phyloP scores from a whole-genome alignment of 257 asterid species.

The Ehretia macrophylla region DNA sequence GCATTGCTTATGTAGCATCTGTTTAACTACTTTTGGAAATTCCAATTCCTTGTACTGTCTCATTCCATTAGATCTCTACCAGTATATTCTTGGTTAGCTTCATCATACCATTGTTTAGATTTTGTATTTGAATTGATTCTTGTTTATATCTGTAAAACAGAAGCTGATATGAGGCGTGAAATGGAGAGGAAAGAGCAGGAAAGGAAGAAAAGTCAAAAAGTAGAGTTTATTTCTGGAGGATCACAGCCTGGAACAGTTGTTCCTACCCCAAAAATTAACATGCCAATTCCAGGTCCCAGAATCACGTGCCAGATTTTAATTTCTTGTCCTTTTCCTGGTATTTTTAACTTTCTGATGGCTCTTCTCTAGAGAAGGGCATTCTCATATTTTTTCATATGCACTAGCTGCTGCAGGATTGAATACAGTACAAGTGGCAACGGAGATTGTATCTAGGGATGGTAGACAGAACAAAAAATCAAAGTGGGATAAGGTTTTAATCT shows the following conservation, averaged over 20 bases:
- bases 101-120: not conserved
- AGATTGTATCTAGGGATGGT: constrained; percentile 60
- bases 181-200: constrained; percentile 90
- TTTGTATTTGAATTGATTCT: not conserved
- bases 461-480: constrained; percentile 92
- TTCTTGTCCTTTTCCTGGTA: not conserved
- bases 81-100: too few relatives aligned
- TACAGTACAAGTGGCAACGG: constrained; percentile 34
- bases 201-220: constrained; percentile 69
- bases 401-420: constrained; percentile 19
- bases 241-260: constrained; percentile 56
- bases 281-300: constrained; percentile 61
- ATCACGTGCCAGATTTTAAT: constrained; percentile 7
- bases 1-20: too few relatives aligned
- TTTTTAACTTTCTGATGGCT: not conserved
- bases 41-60: too few relatives aligned
- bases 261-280: constrained; percentile 57
- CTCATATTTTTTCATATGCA: constrained; percentile 4
- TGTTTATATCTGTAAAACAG: constrained; percentile 31
- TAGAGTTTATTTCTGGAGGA: constrained; percentile 83
- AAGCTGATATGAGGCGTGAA: constrained; percentile 80
- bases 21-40: too few relatives aligned
- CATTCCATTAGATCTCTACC: too few relatives aligned
- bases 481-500: constrained; percentile 86
- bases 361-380: not conserved